Conservation (phyloP, 2,329 filamentous ascomycete species). For the Aureobasidium lini region DNA sequence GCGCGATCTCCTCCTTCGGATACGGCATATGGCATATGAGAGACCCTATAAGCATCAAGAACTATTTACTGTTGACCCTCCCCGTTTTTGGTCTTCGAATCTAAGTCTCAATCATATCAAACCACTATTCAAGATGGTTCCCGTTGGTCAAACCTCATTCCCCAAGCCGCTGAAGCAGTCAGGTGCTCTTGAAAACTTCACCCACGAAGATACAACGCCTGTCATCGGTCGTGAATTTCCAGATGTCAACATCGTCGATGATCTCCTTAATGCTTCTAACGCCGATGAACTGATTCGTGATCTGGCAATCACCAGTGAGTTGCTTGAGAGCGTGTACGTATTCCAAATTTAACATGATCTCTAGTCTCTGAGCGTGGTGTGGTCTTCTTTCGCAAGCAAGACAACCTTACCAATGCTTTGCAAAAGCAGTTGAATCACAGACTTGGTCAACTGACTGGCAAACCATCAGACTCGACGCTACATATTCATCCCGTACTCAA, state of each 20-base stretch:
- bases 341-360: not conserved
- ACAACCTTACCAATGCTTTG: slow-evolving; percentile 39
- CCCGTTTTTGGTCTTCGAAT: not conserved
- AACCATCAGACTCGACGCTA: slow-evolving; percentile 47
- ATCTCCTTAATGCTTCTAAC: slow-evolving; percentile 18
- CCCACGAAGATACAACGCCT: slow-evolving; percentile 19
- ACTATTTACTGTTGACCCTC: not conserved
- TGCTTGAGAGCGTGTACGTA: not conserved
- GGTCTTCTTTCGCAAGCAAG: slow-evolving; percentile 24
- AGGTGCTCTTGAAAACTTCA: slow-evolving; percentile 18
- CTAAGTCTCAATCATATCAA: not conserved
- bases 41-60: not conserved
- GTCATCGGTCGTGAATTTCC: slow-evolving; percentile 20
- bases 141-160: not conserved
- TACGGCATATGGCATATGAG: not conserved
- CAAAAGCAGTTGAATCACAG: slow-evolving; percentile 47
- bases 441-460: slow-evolving; percentile 45
- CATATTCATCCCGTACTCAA: slow-evolving; percentile 53
- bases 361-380: slow-evolving; percentile 22
- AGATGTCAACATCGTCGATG: slow-evolving; percentile 18
- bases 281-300: slow-evolving; percentile 19
- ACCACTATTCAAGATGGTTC: not conserved
- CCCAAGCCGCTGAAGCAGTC: not conserved
- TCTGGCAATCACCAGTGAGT: slow-evolving; percentile 19
- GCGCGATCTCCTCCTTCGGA: not conserved